Base-by-base conservation (phyloP, 2,329 filamentous ascomycete species). In the Fusarium abutilonis region DNA sequence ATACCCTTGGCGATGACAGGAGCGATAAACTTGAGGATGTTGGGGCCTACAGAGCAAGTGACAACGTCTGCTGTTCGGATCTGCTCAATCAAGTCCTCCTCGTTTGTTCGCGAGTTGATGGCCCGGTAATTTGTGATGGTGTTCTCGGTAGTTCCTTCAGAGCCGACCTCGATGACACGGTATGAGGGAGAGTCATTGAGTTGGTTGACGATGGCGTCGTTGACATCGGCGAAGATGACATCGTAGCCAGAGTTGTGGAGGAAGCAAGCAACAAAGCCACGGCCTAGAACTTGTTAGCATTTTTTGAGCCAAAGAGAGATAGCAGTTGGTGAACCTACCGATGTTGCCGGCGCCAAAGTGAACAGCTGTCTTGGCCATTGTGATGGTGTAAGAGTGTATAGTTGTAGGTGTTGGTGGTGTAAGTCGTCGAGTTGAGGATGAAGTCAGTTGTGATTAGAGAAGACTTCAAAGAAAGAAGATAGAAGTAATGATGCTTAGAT, bases 31-130 rank as follows among this genome's bases (percentile, higher is more conserved):
- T 92, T 93, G 74, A 99, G 89, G 73, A 99, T 90, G 78, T 93
- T 96, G 71, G 95, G 95, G 40, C 95, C 95, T 67, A 99, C 95
- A 17, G 95, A 96, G 79, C 95, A 99, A 64, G 95, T 99, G 71
- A 99, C 92, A 49, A 97, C 80, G 63, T 97, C 93, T 36, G 94
- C 93, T 19, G 89, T 89, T 52, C 89, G 84, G 71, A 98, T 96
- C 80, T 95, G 92, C 42, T 94, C 79, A 67, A 98, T 79, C 52
- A 97, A 87, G 52, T 94, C 88, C 50, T 83, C 83, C 80, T 96
- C 90, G 74, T 97, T 83, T 65, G 89, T 87, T 80, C 91, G 93
- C 69, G 92, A 96, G 87, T 98, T 97, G 85, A 98, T 90, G 78
- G 95, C 95, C 49, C 92, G 91, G 84, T 97, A 98, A 82, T 97